Percentiles rank a stretch among this genome's conserved stretches.
These are phyloP conservation scores for Fusarium vanettenii DNA, from an alignment of 2,329 filamentous ascomycete species.

Conservation along the genomic window DNA sequence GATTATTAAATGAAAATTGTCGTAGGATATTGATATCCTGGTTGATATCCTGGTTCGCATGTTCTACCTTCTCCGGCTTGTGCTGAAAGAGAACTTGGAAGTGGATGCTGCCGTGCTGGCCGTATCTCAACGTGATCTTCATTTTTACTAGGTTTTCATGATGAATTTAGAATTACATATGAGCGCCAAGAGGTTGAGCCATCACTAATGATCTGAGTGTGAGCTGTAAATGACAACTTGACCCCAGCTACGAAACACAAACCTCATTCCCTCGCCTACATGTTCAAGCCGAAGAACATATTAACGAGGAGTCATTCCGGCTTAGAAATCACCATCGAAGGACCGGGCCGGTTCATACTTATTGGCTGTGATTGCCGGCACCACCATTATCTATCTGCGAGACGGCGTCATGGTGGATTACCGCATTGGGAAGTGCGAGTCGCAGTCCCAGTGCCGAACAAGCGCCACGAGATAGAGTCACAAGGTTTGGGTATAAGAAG, in stretches of 20 bases:
- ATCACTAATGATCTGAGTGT: neutral
- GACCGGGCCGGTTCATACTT: neutral
- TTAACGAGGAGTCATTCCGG: neutral
- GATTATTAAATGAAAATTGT: neutral
- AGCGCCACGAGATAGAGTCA: neutral
- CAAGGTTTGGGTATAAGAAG: neutral
- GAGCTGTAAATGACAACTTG: no score
- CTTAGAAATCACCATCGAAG: neutral
- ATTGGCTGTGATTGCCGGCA: neutral
- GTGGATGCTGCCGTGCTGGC: neutral
- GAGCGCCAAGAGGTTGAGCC: neutral
- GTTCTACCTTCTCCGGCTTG: neutral
- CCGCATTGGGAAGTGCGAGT: constrained; percentile 15
- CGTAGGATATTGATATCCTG: neutral
- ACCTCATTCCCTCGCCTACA: neutral
- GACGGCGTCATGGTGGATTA: neutral
- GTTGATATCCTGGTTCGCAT: neutral
- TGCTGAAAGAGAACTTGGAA: neutral
- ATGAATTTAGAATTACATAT: neutral
- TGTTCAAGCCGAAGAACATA: neutral
- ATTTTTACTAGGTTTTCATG: accelerated
- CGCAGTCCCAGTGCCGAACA: neutral
- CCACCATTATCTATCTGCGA: neutral
- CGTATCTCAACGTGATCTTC: neutral
- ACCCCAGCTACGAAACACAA: neutral